Evolutionary conservation across 2,329 filamentous ascomycete genomes (phyloP), one percentile per base, ranked within the genome.

Genomic region (Neonectria ditissima): DNA sequence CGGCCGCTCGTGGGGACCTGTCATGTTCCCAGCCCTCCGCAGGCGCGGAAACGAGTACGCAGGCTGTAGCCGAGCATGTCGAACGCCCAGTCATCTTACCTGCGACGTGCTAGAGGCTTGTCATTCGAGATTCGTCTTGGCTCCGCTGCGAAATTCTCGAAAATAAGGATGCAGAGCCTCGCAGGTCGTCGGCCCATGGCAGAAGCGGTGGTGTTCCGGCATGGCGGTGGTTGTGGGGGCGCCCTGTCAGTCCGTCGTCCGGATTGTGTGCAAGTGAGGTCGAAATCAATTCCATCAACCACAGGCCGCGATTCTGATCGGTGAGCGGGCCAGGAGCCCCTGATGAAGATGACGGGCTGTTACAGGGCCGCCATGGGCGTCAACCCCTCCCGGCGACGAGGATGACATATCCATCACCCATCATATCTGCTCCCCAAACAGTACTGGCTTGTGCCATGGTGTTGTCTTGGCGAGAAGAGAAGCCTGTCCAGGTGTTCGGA

Each of bases 251-350:
- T 39, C 43, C 55, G 60, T 34, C 45, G 39, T 52, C 55, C 65
- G 54, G 50, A 37, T 52, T 53, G 47, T 28, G 28, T 59, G 55
- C 50, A 67, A 68, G 59, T 66, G 63, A 68, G 53, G 69, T 71
- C 22, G 68, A 70, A 72, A 52, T 53, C 58, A 68, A 65, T 72
- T 73, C 71, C 71, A 71, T 73, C 71, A 73, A 73, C 69, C 71
- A 73, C 66, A 73, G 65, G 41, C 56, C 70, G 64, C 64, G 70
- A 62, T 66, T 60, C 53, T 61, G 30, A 66, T 73, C 67, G 61
- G 60, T 57, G 47, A 55, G 69, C 69, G 70, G 67, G 70, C 61
- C 67, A 59, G 51, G 48, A 55, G 48, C 63, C 53, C 48, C 67
- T 67, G 62, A 54, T 43, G 52, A 62, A 63, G 69, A 67, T 70